A percentile compares a stretch with the other conserved stretches of the same genome.
Conservation (phyloP, 2,329 filamentous ascomycete species). For the Mycosphaerella arachidis region DNA sequence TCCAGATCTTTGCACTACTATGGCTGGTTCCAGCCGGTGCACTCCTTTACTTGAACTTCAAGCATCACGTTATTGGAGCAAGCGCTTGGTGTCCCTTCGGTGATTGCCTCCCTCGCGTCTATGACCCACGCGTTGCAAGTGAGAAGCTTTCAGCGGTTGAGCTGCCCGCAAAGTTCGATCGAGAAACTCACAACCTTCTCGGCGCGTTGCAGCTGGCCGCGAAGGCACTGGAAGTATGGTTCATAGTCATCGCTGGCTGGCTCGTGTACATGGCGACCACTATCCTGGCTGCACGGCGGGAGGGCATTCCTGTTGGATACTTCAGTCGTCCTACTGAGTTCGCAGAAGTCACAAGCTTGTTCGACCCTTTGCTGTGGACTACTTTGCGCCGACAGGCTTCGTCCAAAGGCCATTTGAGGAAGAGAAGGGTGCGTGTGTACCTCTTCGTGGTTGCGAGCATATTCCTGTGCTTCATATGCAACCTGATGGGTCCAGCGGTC, state of each 20-base stretch:
- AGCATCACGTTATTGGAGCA: slow-evolving; percentile 25
- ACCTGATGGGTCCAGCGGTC: slow-evolving; percentile 31
- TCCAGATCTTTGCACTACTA: slow-evolving; percentile 23
- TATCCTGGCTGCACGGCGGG: slow-evolving; percentile 19
- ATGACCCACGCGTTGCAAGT: slow-evolving; percentile 3
- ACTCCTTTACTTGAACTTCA: slow-evolving; percentile 28
- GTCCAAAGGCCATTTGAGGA: neutral
- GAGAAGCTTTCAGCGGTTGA: neutral
- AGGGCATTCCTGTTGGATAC: slow-evolving; percentile 29
- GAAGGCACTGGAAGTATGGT: slow-evolving; percentile 34
- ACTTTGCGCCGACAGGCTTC: slow-evolving; percentile 8
- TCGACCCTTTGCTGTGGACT: slow-evolving; percentile 26
- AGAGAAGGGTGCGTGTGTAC: slow-evolving; percentile 1
- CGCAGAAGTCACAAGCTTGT: slow-evolving; percentile 21
- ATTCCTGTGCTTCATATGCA: slow-evolving; percentile 26
- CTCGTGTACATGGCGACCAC: slow-evolving; percentile 30
- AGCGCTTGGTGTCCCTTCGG: slow-evolving; percentile 27
- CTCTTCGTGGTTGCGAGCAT: slow-evolving; percentile 19
- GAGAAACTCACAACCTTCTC: slow-evolving; percentile 25
- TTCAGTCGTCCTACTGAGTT: slow-evolving; percentile 29
- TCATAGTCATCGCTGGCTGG: slow-evolving; percentile 25
- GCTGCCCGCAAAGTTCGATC: slow-evolving; percentile 18
- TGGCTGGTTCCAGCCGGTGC: slow-evolving; percentile 29
- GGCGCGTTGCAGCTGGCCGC: slow-evolving; percentile 31
- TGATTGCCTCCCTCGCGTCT: slow-evolving; percentile 13